These are phyloP conservation scores for Stagonosporopsis rhizophila DNA, from an alignment of 2,329 filamentous ascomycete species.

Conservation along the genomic window DNA sequence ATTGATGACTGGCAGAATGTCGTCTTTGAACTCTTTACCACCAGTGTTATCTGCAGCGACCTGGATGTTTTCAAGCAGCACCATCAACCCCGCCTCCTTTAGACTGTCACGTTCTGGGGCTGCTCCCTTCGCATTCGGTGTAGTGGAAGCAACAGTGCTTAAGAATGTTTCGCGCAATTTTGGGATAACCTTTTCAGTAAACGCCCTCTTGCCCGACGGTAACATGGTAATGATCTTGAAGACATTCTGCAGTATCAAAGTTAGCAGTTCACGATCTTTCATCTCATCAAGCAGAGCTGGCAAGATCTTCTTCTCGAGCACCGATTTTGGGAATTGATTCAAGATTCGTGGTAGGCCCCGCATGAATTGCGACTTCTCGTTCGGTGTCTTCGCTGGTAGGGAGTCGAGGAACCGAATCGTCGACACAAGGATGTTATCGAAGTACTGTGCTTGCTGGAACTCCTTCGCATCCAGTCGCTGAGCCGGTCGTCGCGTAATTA, in stretches of 20 bases:
- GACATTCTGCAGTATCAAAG: conserved; percentile 86
- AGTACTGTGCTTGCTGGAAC: conserved; percentile 94
- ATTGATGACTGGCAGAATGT: conserved; percentile 85
- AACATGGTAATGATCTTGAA: conserved; percentile 87
- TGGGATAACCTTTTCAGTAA: conserved; percentile 87
- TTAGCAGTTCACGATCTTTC: conserved; percentile 87
- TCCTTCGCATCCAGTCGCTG: conserved; percentile 87
- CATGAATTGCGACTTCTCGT: conserved; percentile 91
- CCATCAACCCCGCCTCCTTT: conserved; percentile 89
- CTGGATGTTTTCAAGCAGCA: conserved; percentile 83
- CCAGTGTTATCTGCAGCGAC: conserved; percentile 80
- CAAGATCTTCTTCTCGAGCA: conserved; percentile 93
- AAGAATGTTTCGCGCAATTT: conserved; percentile 84
- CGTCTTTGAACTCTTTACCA: conserved; percentile 94
- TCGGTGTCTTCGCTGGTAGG: conserved; percentile 88
- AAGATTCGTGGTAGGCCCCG: conserved; percentile 85
- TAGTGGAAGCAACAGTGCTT: conserved; percentile 58
- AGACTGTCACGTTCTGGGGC: conserved; percentile 77
- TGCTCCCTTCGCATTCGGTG: conserved; percentile 49
- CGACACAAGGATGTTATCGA: conserved; percentile 95
- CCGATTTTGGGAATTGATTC: conserved; percentile 88
- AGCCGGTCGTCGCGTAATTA: conserved; percentile 87
- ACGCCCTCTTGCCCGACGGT: conserved; percentile 74
- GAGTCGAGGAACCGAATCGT: conserved; percentile 94
- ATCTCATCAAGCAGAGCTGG: conserved; percentile 89